These are phyloP conservation scores for Xylaria digitata DNA, from an alignment of 2,329 filamentous ascomycete genomes.

Conservation along the genomic window DNA sequence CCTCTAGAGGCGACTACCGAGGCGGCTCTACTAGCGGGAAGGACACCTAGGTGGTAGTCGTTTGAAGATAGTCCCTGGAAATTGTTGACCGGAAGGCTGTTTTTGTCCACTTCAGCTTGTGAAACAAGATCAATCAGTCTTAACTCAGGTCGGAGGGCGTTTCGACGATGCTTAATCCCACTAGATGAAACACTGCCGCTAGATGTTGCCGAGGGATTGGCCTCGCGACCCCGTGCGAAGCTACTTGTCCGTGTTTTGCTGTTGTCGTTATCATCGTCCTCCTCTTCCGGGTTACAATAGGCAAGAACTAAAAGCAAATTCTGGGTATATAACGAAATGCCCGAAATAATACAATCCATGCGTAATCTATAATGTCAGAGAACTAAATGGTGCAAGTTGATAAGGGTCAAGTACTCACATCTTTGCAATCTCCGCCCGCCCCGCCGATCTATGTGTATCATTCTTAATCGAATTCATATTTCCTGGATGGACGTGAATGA, in stretches of 20 bases:
- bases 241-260: constrained; percentile 52
- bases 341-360: constrained; percentile 97
- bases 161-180: constrained; percentile 76
- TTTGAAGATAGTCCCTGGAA: constrained; percentile 87
- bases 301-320: constrained; percentile 91
- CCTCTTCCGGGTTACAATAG: constrained; percentile 80
- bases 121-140: constrained; percentile 89
- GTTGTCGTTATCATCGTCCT: constrained; percentile 68
- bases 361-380: constrained; percentile 72
- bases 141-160: constrained; percentile 86
- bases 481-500: constrained; percentile 88
- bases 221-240: constrained; percentile 52
- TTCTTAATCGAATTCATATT: constrained; percentile 73
- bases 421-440: constrained; percentile 89
- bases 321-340: constrained; percentile 95
- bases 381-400: background rate
- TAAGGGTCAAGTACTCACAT: constrained; percentile 70
- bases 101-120: constrained; percentile 87
- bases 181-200: constrained; percentile 69
- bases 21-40: constrained; percentile 78
- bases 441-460: constrained; percentile 76
- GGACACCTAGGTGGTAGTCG: constrained; percentile 89
- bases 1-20: constrained; percentile 73
- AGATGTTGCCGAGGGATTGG: constrained; percentile 59
- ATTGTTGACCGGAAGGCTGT: constrained; percentile 85